These are phyloP conservation scores for Cyclotella baltica DNA, from an alignment of 108 stramenopile species.

Conservation along the genomic window DNA sequence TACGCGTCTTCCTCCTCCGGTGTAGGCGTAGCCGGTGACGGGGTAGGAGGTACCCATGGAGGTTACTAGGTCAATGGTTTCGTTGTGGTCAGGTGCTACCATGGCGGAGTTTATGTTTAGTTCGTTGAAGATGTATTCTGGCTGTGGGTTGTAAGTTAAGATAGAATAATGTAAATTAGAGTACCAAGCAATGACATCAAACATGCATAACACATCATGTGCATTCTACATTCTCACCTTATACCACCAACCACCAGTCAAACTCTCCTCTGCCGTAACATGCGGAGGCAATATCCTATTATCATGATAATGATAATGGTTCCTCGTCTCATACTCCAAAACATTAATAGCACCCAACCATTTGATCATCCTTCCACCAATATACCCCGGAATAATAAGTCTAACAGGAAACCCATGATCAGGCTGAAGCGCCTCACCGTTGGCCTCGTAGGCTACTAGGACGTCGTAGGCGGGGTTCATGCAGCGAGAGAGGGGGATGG, in stretches of 20 bases:
- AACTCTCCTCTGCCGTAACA: conserved; percentile 91
- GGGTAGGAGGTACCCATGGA: conserved; percentile 79
- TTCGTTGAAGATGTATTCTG: conserved; percentile 97
- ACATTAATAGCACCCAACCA: conserved; percentile 95
- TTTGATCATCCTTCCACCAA: conserved; percentile 99
- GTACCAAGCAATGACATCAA: not conserved
- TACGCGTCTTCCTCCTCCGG: conserved; percentile 92
- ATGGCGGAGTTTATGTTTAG: conserved; percentile 99
- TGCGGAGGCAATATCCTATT: conserved; percentile 97
- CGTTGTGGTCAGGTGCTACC: conserved; percentile 90
- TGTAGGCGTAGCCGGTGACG: conserved; percentile 95
- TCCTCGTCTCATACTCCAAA: conserved; percentile 90
- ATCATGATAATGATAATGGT: conserved; percentile 98
- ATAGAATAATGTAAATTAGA: not conserved
- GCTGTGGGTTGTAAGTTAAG: conserved; percentile 25
- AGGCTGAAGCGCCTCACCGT: conserved; percentile 92
- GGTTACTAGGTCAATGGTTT: conserved; percentile 78
- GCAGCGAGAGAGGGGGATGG: conserved; percentile 88
- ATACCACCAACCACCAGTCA: conserved; percentile 97
- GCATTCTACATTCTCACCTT: conserved; percentile 42
- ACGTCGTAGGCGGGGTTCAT: conserved; percentile 97
- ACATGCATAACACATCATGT: too few relatives aligned
- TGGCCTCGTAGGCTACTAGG: conserved; percentile 92
- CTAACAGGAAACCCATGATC: conserved; percentile 98
- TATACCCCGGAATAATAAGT: conserved; percentile 97